phyloP scores from a whole-genome alignment of 768 basidiomycete genomes.

The Agaricus blazei region DNA sequence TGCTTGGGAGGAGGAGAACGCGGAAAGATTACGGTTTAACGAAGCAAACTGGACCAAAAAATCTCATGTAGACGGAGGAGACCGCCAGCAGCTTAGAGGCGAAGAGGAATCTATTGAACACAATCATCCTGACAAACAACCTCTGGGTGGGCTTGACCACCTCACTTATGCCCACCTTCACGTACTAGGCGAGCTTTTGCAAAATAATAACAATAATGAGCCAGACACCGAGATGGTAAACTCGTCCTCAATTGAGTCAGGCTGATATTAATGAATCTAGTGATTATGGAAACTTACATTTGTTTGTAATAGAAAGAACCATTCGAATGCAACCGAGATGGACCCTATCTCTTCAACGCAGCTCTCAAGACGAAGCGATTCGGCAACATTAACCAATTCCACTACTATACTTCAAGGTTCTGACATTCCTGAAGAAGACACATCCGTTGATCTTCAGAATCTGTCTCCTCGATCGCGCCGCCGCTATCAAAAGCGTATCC shows the following conservation, averaged over 20 bases:
- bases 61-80: not conserved
- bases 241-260: not conserved
- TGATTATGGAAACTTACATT: not conserved
- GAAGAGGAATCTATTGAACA: not conserved
- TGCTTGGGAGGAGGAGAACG: conserved; percentile 40
- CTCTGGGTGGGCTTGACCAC: not conserved
- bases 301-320: not conserved
- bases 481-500: conserved; percentile 11
- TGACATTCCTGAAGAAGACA: conserved; percentile 8
- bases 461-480: conserved; percentile 10
- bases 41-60: conserved; percentile 22
- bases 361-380: not conserved
- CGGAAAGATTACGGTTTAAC: conserved; percentile 20
- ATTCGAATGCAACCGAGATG: not conserved
- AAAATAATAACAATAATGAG: not conserved
- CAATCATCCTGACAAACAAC: not conserved
- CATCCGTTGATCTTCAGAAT: conserved; percentile 5
- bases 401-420: not conserved
- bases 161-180: conserved; percentile 7
- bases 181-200: not conserved
- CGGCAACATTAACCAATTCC: not conserved
- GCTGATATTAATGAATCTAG: not conserved
- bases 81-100: not conserved
- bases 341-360: not conserved
- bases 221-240: not conserved